Evolutionary conservation across 2,329 filamentous ascomycete species (phyloP).

Genomic region (Acrodontium crateriforme): DNA sequence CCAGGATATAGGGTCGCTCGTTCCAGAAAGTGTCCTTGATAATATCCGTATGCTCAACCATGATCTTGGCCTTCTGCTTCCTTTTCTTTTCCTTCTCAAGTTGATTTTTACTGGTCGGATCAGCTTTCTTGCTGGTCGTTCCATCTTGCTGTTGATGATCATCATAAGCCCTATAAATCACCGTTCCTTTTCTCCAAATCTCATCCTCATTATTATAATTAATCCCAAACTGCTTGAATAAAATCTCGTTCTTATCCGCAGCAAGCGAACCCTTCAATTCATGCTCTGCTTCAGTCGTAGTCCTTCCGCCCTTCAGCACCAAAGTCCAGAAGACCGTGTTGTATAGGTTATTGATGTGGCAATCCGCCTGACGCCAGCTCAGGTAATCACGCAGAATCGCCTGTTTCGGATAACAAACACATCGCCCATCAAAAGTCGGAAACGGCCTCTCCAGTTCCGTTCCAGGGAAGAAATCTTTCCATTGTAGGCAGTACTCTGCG

Average conservation of each 20-base stretch:
- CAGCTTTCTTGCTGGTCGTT: constrained; percentile 1
- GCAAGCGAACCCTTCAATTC: constrained; percentile 69
- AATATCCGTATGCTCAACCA: constrained; percentile 78
- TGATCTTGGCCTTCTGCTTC: constrained; percentile 64
- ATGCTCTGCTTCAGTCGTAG: constrained; percentile 65
- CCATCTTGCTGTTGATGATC: constrained; percentile 18
- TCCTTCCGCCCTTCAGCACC: constrained; percentile 63
- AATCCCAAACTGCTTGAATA: constrained; percentile 76
- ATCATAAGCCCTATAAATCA: constrained; percentile 51
- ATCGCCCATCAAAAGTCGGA: constrained; percentile 84
- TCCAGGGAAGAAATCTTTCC: constrained; percentile 63
- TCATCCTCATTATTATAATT: constrained; percentile 97
- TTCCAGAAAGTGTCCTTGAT: constrained; percentile 95
- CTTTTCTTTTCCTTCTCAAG: constrained; percentile 70
- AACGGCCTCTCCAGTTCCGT: constrained; percentile 56
- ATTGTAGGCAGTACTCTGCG: constrained; percentile 72
- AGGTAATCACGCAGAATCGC: constrained; percentile 84
- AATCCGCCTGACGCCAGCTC: constrained; percentile 94
- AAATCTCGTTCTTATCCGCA: constrained; percentile 86
- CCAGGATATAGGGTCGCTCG: constrained; percentile 58
- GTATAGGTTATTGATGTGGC: constrained; percentile 97
- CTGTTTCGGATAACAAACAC: constrained; percentile 74
- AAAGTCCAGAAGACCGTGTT: constrained; percentile 95
- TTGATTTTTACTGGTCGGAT: constrained; percentile 47
- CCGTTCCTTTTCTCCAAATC: constrained; percentile 85